Evolutionary conservation across 441 rosid genomes (phyloP), one percentile per base, ranked within the genome.

Genomic region (Populus hybrid): DNA sequence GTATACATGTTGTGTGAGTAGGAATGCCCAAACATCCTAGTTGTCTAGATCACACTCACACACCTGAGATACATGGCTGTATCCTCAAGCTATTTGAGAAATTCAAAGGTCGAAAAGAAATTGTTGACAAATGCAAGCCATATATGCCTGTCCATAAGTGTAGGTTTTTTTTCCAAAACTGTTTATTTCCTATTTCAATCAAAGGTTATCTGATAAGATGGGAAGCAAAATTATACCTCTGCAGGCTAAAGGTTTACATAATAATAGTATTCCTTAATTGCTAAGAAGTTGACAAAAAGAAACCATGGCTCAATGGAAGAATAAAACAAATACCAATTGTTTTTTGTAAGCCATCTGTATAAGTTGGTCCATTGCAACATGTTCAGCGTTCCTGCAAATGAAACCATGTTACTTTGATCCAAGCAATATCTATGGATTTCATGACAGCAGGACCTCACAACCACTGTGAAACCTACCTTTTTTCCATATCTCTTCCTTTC

Each of bases 331-430:
- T 90, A 95, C 99, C 99, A 90, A 74, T 84, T 91, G 82, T 86
- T 89, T 92, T 81, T 78, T 91, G 86, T 91, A 91, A 75, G 98
- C 97, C 83, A 88, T 89, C 88, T 92, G 92, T 73, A 92, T 81
- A 81, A 92, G 97, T 78, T 92, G 96, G 80, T 94, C 91, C 93
- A 95, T 90, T 40, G 97, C 99, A 72, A 83, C 82, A 72, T 86
- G 83, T 86, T 90, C 99, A 59, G 84, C 65, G 66, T 83, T 90
- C 89, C 99, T 95, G 93, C 87, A 86, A 72, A 74, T 42, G n/a
- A 74, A 77, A 73, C 63, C 63, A 72, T 71, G 63, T 78, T 73
- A 81, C 23, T 65, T 77, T 70, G 73, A 73, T 79, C 79, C 69
- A 72, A 35, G 71, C 35, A 79, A 73, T 8, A 79, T 28, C 71